A percentile compares a stretch with the other conserved stretches of the same genome.
These are phyloP conservation scores for Aquanectria penicillioides DNA, from an alignment of 2,329 filamentous ascomycete genomes.

Conservation along the genomic window DNA sequence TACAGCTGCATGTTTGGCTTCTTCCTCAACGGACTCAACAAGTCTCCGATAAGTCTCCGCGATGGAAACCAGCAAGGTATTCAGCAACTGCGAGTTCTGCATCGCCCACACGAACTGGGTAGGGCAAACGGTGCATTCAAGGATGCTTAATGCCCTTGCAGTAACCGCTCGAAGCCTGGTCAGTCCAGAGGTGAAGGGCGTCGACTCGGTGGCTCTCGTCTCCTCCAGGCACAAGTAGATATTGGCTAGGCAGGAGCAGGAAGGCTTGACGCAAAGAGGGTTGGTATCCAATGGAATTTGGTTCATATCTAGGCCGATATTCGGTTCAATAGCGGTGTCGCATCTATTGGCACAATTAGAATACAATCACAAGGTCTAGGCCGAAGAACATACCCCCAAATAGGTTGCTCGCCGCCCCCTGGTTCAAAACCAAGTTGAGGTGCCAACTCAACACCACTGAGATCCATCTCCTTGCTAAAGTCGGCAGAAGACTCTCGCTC, in stretches of 20 bases:
- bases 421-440: conserved; percentile 25
- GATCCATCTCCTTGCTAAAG: conserved; percentile 14
- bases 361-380: not conserved
- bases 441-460: conserved; percentile 23
- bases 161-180: conserved; percentile 31
- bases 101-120: conserved; percentile 40
- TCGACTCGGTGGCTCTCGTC: conserved; percentile 31
- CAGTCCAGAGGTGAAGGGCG: conserved; percentile 31
- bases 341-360: conserved; percentile 28
- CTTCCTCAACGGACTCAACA: conserved; percentile 31
- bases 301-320: conserved; percentile 15
- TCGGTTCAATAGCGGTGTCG: too few relatives aligned
- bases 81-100: conserved; percentile 40
- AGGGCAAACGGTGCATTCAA: conserved; percentile 36
- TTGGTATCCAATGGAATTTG: conserved; percentile 17
- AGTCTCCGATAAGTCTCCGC: conserved; percentile 39
- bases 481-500: conserved; percentile 20
- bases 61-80: conserved; percentile 36
- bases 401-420: conserved; percentile 7
- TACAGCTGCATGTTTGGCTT: conserved; percentile 28
- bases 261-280: conserved; percentile 23
- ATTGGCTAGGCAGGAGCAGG: conserved; percentile 37
- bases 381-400: conserved; percentile 25
- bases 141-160: conserved; percentile 21
- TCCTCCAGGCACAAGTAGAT: conserved; percentile 39